Percentiles rank a stretch among this genome's conserved stretches.
These are phyloP conservation scores for Cryphonectria radicalis DNA, from an alignment of 2,329 filamentous ascomycete species.

Conservation along the genomic window DNA sequence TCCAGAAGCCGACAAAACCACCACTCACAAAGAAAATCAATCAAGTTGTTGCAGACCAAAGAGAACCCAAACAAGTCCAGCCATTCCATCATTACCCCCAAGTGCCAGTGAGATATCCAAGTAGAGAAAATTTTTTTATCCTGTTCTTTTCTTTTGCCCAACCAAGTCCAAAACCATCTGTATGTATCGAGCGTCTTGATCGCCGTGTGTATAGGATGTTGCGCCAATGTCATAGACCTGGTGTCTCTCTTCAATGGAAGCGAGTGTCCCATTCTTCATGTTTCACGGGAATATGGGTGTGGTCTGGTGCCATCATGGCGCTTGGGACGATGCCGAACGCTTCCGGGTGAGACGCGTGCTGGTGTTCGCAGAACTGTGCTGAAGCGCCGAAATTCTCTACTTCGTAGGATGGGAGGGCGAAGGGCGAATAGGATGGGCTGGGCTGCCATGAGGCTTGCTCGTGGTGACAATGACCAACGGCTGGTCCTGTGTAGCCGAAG, in stretches of 20 bases:
- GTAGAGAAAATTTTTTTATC: neutral
- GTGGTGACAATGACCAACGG: constrained; percentile 36
- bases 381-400: constrained; percentile 36
- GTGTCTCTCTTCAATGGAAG: neutral
- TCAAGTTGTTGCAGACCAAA: neutral
- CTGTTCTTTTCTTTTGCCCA: neutral
- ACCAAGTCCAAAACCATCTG: neutral
- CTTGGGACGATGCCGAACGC: constrained; percentile 25
- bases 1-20: neutral
- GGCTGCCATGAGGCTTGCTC: constrained; percentile 39
- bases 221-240: neutral
- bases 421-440: constrained; percentile 45
- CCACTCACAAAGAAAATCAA: neutral
- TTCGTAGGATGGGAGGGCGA: constrained; percentile 40
- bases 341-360: constrained; percentile 28
- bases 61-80: neutral
- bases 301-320: constrained; percentile 22
- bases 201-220: neutral
- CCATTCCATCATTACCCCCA: neutral
- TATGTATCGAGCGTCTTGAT: neutral
- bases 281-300: constrained; percentile 23
- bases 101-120: neutral
- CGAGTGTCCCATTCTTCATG: constrained; percentile 29
- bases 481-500: constrained; percentile 38
- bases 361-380: constrained; percentile 33